Base-by-base conservation (phyloP, 2,329 filamentous ascomycete genomes). In the Penicillium sp. region DNA sequence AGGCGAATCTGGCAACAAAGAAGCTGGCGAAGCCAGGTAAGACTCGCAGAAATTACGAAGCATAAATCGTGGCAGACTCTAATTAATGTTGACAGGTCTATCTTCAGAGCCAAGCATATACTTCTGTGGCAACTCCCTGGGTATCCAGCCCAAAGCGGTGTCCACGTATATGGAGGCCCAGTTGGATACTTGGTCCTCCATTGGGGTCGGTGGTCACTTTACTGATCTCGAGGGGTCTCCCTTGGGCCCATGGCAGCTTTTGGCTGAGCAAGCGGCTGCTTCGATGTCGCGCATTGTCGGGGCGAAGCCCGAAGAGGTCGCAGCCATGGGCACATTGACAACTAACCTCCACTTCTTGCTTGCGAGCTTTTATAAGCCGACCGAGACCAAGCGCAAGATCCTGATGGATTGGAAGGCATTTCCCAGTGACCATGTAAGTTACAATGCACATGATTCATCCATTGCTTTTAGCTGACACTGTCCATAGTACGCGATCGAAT, bases 381-480 rank as follows among this genome's bases (percentile, higher is more conserved):
- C 77, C 0, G 71, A 75, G 28, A 72, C 76, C 58, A 77, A 71
- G 29, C 83, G 84, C 72, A 92, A 91, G 74, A 87, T 93, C 57
- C 82, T 93, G 39, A 78, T 91, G 34, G 89, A 95, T 68, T 88
- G 87, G 74, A 89, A 89, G 65, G 88, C 89, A 0, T 95, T 95
- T 61, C 90, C 89, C 1, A 90, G 86, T 65, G 89, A 95, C 64
- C 85, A 88, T 66, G 83, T 84, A 75, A 63, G 78, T 67, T 41
- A 16, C 9, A 8, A 16, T 11, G 12, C 14, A 18, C 33, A 11
- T 12, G 41, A 7, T 22, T 3, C 16, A n/a, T 10, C 5, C 25
- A 34, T 10, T 2, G 16, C 35, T 14, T 7, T 8, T 11, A 4
- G 31, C 56, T 63, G 43, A 65, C 37, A 4, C 7, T 12, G 4